Evolutionary conservation across 176 grass and related monocot genomes (phyloP), one percentile per base, ranked within the genome.

Genomic region (Juncus effusus): DNA sequence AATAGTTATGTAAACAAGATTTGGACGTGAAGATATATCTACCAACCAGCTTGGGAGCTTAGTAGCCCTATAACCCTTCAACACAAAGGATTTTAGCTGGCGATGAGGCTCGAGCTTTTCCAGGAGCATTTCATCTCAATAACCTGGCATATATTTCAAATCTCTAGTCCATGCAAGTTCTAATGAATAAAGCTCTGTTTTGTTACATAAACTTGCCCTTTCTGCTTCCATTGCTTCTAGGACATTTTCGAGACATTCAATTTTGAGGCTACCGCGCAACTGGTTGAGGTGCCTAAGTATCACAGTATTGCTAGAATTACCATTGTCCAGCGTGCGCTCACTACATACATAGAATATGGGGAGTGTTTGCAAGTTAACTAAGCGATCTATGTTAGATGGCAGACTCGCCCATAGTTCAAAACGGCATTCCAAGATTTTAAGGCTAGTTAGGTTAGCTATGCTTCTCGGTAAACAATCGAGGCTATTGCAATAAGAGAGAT

Each of bases 1-100:
- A 41, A 63, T 41, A 41, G 40, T 63, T 14, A 63, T 14, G 7
- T 63, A n/a, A 13, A 63, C 36, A 42, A 63, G 11, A 63, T 63
- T 63, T 63, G 61, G 61, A 63, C 14, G 61, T 41, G 61, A 63
- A 42, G 11, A 42, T 63, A 63, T 41, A 63, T 63, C 4, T 41
- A 63, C 16, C 61, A 63, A 37, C 61, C 61, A 63, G 40, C 44
- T 44, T 14, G 61, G 61, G 12, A 41, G 44, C 40, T 40, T 3
- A 3, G 28, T 41, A 40, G n/a, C 38, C 61, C 61, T 63, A 40
- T 63, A 63, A 12, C 61, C 61, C 15, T 63, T 40, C n/a, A 42
- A 63, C 44, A 7, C 39, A 44, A 63, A 15, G 44, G 40, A 63
- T 63, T 40, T 63, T 36, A 63, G 13, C 3, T 63, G 40, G 7